Conservation (phyloP, 441 rosid species). For the Sinapis alba region DNA sequence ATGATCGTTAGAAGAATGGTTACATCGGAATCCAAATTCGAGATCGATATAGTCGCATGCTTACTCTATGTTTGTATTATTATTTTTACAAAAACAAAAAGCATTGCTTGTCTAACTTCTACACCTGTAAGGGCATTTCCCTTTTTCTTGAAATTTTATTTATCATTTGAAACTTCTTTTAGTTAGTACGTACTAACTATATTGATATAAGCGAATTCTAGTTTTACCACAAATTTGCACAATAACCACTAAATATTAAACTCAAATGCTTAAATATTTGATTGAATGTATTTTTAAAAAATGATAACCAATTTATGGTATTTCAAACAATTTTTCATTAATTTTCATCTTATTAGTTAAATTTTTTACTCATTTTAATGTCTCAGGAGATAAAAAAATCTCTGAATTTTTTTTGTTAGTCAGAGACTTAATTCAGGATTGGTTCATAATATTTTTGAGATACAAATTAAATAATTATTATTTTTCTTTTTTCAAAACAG, state of each 20-base stretch:
- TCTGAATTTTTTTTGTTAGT: neutral
- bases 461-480: neutral
- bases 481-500: neutral
- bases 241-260: no score
- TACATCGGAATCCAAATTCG: conserved; percentile 26
- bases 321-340: neutral
- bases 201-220: no score
- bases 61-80: neutral
- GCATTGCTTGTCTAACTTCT: conserved; percentile 15
- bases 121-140: conserved; percentile 36
- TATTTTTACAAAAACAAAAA: neutral
- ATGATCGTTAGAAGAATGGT: neutral
- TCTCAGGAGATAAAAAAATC: neutral
- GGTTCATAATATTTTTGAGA: neutral
- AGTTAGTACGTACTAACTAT: neutral
- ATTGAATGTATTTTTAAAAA: no score
- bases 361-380: neutral
- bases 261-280: neutral
- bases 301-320: neutral
- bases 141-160: neutral
- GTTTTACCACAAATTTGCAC: neutral
- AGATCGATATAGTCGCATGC: conserved; percentile 19
- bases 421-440: neutral
- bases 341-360: neutral
- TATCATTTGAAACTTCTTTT: neutral